Evolutionary conservation across 2,329 filamentous ascomycete species (phyloP).

Genomic region (Epichloe baconii): DNA sequence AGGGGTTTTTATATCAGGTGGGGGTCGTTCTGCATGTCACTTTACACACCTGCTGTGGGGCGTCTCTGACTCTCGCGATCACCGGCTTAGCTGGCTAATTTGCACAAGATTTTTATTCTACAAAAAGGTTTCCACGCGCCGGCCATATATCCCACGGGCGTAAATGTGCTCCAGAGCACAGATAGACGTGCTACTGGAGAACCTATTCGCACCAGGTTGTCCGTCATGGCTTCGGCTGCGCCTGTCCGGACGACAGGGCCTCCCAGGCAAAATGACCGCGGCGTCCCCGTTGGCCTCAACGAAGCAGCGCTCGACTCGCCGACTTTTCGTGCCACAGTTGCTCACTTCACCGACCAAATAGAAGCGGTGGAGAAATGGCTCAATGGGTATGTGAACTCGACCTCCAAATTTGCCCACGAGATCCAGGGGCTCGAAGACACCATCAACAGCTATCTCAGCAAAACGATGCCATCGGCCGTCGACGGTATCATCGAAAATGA

Average conservation of each 20-base stretch:
- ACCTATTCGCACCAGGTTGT: not conserved
- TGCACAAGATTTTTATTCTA: no score
- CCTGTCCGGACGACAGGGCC: conserved; percentile 1
- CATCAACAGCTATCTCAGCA: conserved; percentile 63
- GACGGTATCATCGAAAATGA: conserved; percentile 89
- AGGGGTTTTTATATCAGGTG: no score
- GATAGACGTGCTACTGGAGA: conserved; percentile 2
- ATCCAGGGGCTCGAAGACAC: conserved; percentile 65
- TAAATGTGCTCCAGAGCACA: not conserved
- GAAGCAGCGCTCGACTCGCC: conserved; percentile 95
- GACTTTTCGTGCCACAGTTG: conserved; percentile 76
- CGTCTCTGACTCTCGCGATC: no score
- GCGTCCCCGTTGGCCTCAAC: conserved; percentile 69
- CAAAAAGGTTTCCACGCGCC: not conserved
- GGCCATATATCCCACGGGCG: not conserved
- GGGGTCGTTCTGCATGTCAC: no score
- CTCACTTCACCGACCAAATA: conserved; percentile 84
- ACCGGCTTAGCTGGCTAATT: no score
- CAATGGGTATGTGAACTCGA: conserved; percentile 42
- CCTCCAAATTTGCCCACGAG: conserved; percentile 43
- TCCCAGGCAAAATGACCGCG: conserved; percentile 18
- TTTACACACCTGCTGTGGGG: no score
- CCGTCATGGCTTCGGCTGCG: conserved; percentile 11
- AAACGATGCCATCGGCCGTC: conserved; percentile 63
- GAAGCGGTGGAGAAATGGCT: conserved; percentile 91